phyloP scores from a whole-genome alignment of 1,284 basidiomycete species.

The Golubevia pallescens region DNA sequence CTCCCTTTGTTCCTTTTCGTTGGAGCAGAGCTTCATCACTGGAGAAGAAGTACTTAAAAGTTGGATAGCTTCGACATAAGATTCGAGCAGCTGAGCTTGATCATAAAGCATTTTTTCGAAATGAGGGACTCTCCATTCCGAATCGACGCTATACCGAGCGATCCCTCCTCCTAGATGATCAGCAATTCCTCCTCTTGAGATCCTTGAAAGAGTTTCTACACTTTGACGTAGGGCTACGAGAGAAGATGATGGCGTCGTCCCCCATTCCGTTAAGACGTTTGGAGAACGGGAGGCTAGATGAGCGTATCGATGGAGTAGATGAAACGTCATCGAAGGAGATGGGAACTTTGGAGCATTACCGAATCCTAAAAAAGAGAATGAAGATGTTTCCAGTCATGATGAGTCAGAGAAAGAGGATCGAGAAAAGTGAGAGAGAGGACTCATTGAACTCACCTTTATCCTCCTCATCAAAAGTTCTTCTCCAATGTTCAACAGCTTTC shows the following conservation, averaged over 20 bases:
- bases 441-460: slow-evolving; percentile 15
- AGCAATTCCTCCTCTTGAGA: slow-evolving; percentile 67
- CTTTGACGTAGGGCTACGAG: slow-evolving; percentile 17
- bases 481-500: slow-evolving; percentile 30
- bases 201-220: slow-evolving; percentile 53
- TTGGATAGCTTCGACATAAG: slow-evolving; percentile 53
- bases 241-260: slow-evolving; percentile 17
- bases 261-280: slow-evolving; percentile 10
- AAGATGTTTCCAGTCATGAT: slow-evolving; percentile 33
- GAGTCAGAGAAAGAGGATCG: slow-evolving; percentile 18
- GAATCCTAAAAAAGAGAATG: slow-evolving; percentile 32
- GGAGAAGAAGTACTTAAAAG: slow-evolving; percentile 13
- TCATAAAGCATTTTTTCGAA: slow-evolving; percentile 70
- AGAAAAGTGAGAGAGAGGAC: slow-evolving; percentile 10
- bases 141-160: slow-evolving; percentile 67
- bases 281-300: not conserved
- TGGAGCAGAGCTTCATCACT: not conserved
- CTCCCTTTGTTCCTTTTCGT: not conserved
- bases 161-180: slow-evolving; percentile 68
- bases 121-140: slow-evolving; percentile 67
- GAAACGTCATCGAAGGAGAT: slow-evolving; percentile 44
- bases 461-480: slow-evolving; percentile 23
- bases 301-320: slow-evolving; percentile 46
- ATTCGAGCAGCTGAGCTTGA: slow-evolving; percentile 65
- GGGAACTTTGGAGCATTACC: slow-evolving; percentile 67